Percentiles rank a stretch among this genome's conserved stretches.
phyloP scores from a whole-genome alignment of 148 eudicot genomes.

The Linanthus parryae region DNA sequence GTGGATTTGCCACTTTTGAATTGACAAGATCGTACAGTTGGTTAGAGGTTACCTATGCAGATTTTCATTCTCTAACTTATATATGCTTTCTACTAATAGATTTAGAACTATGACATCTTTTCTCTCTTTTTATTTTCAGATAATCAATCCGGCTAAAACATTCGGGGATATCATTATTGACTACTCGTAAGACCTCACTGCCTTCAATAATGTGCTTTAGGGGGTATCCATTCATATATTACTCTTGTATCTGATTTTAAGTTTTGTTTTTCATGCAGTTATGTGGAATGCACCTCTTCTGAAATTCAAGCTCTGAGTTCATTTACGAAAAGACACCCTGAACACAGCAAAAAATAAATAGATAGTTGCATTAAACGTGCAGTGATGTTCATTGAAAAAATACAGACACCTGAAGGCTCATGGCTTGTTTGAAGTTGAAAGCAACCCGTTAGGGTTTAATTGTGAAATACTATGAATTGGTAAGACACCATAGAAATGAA shows the following conservation, averaged over 20 bases:
- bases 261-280: constrained; percentile 20
- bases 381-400: constrained; percentile 24
- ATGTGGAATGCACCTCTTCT: constrained; percentile 45
- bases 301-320: constrained; percentile 15
- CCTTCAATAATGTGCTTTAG: no score
- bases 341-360: constrained; percentile 16
- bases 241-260: background rate
- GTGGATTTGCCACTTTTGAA: constrained; percentile 54
- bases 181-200: background rate
- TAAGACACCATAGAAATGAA: no score
- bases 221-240: background rate
- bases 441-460: no score
- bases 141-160: constrained; percentile 47
- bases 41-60: constrained; percentile 35
- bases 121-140: constrained; percentile 16
- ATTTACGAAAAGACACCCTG: constrained; percentile 18
- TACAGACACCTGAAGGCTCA: constrained; percentile 49
- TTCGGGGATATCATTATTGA: constrained; percentile 41
- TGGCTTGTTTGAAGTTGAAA: constrained; percentile 35
- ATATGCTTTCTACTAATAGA: background rate
- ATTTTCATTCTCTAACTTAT: background rate
- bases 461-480: no score
- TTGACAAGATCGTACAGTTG: constrained; percentile 25
- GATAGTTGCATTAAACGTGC: constrained; percentile 15
- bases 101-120: background rate